phyloP scores from a whole-genome alignment of 129 eudicot genomes.

The Chrysanthemum seticuspe region DNA sequence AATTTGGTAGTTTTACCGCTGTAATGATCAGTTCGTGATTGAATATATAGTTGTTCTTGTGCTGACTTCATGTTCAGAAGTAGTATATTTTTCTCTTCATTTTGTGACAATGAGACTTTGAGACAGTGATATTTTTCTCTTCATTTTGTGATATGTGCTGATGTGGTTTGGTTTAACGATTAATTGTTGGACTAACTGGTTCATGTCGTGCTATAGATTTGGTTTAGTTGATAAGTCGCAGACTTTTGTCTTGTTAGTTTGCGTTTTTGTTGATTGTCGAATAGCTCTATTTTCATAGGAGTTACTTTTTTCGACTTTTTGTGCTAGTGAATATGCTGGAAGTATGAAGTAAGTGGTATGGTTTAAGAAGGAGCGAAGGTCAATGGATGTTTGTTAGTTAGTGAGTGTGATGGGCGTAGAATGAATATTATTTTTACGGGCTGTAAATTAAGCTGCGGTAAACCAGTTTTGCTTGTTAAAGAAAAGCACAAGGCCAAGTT shows the following conservation, averaged over 20 bases:
- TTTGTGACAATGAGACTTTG: no score
- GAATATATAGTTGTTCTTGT: no score
- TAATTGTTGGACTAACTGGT: no score
- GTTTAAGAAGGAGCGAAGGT: not conserved
- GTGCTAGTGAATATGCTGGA: constrained; percentile 4
- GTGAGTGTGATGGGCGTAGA: not conserved
- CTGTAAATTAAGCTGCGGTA: not conserved
- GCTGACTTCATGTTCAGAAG: no score
- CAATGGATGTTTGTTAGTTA: not conserved
- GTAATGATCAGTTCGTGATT: no score
- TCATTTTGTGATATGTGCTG: no score
- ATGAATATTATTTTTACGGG: not conserved
- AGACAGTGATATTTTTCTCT: no score
- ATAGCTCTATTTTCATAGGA: not conserved
- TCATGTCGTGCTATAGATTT: no score
- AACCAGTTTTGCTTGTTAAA: not conserved
- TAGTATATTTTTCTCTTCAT: no score
- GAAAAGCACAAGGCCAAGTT: constrained; percentile 1
- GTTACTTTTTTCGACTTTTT: not conserved
- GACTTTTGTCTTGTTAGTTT: not conserved
- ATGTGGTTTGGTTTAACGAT: no score
- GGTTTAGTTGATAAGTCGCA: no score
- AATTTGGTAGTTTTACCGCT: no score
- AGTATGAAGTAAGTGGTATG: not conserved
- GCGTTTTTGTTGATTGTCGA: not conserved